phyloP scores from a whole-genome alignment of 768 basidiomycete genomes.

The Trametes coccinea region DNA sequence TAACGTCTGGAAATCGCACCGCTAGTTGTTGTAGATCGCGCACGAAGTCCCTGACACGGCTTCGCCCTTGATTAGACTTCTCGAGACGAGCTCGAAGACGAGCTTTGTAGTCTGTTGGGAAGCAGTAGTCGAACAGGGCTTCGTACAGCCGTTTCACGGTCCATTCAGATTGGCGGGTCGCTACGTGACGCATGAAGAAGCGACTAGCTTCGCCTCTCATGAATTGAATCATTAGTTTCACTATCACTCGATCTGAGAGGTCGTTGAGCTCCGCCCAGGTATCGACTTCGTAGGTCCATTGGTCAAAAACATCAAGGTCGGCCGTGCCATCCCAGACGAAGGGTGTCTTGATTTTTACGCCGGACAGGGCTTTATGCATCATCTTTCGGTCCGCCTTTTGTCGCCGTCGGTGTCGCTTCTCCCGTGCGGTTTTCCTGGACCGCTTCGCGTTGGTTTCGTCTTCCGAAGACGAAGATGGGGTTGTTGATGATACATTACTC shows the following conservation, averaged over 20 bases:
- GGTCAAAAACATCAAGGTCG: constrained; percentile 23
- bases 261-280: not conserved
- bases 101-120: constrained; percentile 18
- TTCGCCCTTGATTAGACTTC: constrained; percentile 3
- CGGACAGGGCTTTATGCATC: not conserved
- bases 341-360: not conserved
- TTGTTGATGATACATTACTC: too few species aligned
- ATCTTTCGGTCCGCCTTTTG: too few species aligned
- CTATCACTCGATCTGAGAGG: constrained; percentile 3
- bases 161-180: constrained; percentile 16
- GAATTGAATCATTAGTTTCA: constrained; percentile 22
- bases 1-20: constrained; percentile 16
- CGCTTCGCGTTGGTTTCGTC: too few species aligned
- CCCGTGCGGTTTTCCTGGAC: too few species aligned
- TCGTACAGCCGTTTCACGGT: constrained; percentile 15
- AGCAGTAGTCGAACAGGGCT: constrained; percentile 21
- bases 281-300: constrained; percentile 10
- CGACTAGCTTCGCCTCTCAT: constrained; percentile 14
- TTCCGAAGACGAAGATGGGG: too few species aligned
- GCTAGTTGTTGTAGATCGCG: constrained; percentile 27
- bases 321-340: constrained; percentile 20
- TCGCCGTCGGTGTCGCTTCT: too few species aligned
- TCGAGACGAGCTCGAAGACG: not conserved
- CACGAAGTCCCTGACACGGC: constrained; percentile 20
- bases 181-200: constrained; percentile 29